Base-by-base conservation (phyloP, 148 eudicot species). In the Rhododendron molle region DNA sequence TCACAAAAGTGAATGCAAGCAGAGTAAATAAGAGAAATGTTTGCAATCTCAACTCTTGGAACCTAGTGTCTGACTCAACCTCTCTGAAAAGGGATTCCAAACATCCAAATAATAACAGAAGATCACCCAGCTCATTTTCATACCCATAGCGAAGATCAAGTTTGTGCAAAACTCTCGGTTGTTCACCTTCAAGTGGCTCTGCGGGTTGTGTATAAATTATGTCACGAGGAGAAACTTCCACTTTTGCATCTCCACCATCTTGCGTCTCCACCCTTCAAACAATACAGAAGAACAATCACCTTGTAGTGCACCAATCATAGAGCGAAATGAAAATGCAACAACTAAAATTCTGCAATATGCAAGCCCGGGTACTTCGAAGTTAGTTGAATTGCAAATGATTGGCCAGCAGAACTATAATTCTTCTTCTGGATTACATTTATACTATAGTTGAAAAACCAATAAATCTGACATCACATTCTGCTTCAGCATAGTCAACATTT, bases 101-200 rank as follows among this genome's bases (percentile, higher is more conserved):
- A 81, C 44, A 81, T 81, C 50, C 50, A 21, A 81, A 28, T 56
- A 81, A 40, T 2, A 81, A 62, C 10, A 30, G 50, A 83, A 26
- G 60, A 46, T 49, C 28, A 83, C 76, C 52, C 14, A 79, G 83
- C 85, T 76, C 47, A 58, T 74, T 83, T 86, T 78, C 89, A 40
- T 96, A 95, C 99, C 99, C 99, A 90, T 95, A 96, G 83, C 99
- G 97, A 86, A 94, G 95, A 92, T 96, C 98, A 89, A 96, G 98
- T 86, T 93, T 92, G 80, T 92, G 98, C 84, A 96, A 87, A 88
- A 96, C 88, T 83, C 89, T 86, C 47, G 96, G 95, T 83, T 91
- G 90, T 89, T 93, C 94, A 54, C 86, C 91, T 87, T 90, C 92
- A 87, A 89, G 90, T 54, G 93, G 91, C 89, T 95, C 98, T 85